Percentiles rank a stretch among this genome's conserved stretches.
Conservation (phyloP, 305 asterid genomes). For the Solanum chacoense region DNA sequence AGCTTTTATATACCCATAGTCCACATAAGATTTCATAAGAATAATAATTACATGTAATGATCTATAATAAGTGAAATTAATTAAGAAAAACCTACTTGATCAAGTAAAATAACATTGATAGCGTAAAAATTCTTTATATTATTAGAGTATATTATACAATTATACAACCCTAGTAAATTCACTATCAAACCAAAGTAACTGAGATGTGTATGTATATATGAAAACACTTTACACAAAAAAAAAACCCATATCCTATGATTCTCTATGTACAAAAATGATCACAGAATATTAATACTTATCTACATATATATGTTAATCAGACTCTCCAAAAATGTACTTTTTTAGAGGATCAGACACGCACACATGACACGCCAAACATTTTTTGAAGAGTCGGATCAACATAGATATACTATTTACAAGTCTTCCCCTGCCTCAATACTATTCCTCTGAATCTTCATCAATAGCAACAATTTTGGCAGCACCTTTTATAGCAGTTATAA, state of each 20-base stretch:
- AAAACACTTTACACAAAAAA: not conserved
- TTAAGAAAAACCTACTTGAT: not conserved
- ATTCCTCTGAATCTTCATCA: not conserved
- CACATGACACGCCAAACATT: not conserved
- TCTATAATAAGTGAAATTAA: not conserved
- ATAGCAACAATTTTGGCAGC: conserved; percentile 7
- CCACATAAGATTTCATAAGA: not conserved
- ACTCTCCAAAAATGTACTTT: not conserved
- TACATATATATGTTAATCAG: not conserved
- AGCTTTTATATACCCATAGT: not conserved
- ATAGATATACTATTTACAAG: not conserved
- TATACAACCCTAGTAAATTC: not conserved
- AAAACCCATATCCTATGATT: not conserved
- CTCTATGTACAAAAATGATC: conserved; percentile 5
- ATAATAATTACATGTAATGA: not conserved
- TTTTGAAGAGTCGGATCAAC: not conserved
- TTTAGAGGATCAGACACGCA: not conserved
- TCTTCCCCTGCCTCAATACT: not conserved
- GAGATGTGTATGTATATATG: not conserved
- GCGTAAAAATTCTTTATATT: not conserved
- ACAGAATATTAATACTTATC: not conserved
- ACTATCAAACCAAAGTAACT: not conserved
- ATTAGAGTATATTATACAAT: not conserved
- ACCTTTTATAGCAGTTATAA: not conserved
- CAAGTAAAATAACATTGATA: not conserved